Evolutionary conservation across 163 green algal species (phyloP), one percentile per base, ranked within the genome.

Genomic region (Prototheca wickerhamii): DNA sequence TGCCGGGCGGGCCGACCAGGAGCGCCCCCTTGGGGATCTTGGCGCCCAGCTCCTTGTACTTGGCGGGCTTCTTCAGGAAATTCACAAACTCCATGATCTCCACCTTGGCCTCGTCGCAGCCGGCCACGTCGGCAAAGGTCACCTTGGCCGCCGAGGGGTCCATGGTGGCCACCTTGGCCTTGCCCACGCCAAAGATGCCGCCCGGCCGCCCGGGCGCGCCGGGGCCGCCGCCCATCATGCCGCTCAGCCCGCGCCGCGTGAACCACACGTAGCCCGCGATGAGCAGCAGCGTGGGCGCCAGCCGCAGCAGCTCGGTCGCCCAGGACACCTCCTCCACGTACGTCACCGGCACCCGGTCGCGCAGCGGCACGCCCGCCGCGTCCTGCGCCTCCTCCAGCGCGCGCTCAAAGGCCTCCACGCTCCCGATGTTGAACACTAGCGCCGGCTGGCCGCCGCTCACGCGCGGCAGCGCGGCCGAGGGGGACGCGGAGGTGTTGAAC

Each of bases 31-130:
- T 92, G 40, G 90, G 91, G 60, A 98, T 96, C 63, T 90, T 89
- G 29, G 89, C 91, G 1, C 89, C 89, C 60, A 96, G 80, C 49
- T 91, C 78, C 73, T 85, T 82, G 73, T 94, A 93, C 74, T 91
- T 93, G 59, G 80, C 71, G 0, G 88, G 87, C 33, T 84, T 79
- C 70, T 94, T 92, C 44, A 98, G 67, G 63, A 98, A 98, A 67
- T 95, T 87, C 21, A 98, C 91, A 84, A 99, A 97, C 86, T 99
- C 93, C 84, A 96, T 94, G 69, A 98, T 89, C 79, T 99, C 93
- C 30, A 71, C 52, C 76, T 89, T 89, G 28, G 79, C 78, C 61
- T 87, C 77, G 63, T 89, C 73, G 58, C 86, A 89, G 12, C 86
- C 83, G 23, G 83, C 83, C 58, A 92, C 87, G 57, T 90, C 85